Evolutionary conservation across 2,329 filamentous ascomycete species (phyloP).

Genomic region (Verticillium isaacii): DNA sequence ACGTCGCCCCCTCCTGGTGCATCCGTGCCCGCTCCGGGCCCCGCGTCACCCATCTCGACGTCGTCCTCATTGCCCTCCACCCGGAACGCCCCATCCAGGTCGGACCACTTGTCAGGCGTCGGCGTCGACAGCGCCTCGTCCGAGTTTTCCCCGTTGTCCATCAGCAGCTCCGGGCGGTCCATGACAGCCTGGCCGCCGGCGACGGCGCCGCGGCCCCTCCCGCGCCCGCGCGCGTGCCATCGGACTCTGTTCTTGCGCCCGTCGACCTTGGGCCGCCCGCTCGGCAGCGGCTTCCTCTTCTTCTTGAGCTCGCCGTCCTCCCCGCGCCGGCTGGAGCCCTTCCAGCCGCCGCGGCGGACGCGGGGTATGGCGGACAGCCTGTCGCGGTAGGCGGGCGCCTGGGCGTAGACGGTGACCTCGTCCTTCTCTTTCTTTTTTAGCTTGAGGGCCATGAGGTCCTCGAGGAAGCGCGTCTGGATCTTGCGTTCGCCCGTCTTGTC

Average conservation of each 20-base stretch:
- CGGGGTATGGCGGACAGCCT: conserved; percentile 12
- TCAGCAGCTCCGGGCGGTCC: neutral
- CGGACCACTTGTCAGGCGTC: conserved; percentile 29
- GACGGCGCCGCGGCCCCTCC: neutral
- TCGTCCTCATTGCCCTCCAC: conserved; percentile 21
- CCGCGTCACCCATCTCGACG: neutral
- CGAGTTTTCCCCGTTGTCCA: neutral
- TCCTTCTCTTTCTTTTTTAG: conserved; percentile 59
- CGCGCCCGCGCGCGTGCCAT: conserved; percentile 4
- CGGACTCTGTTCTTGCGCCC: conserved; percentile 10
- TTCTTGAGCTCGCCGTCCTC: conserved; percentile 15
- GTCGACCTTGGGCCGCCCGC: neutral
- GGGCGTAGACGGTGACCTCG: conserved; percentile 56
- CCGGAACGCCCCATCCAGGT: conserved; percentile 17
- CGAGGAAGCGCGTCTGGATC: conserved; percentile 54
- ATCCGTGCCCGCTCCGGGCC: neutral
- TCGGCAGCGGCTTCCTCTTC: conserved; percentile 8
- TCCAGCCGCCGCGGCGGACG: neutral
- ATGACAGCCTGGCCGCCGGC: neutral
- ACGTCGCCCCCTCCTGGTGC: neutral
- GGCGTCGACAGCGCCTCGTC: conserved; percentile 22
- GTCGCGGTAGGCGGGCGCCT: conserved; percentile 37
- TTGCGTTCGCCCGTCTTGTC: conserved; percentile 43
- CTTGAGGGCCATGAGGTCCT: conserved; percentile 62
- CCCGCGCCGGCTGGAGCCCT: neutral